phyloP scores from a whole-genome alignment of 306 rosid genomes.

The Fragaria ananassa region DNA sequence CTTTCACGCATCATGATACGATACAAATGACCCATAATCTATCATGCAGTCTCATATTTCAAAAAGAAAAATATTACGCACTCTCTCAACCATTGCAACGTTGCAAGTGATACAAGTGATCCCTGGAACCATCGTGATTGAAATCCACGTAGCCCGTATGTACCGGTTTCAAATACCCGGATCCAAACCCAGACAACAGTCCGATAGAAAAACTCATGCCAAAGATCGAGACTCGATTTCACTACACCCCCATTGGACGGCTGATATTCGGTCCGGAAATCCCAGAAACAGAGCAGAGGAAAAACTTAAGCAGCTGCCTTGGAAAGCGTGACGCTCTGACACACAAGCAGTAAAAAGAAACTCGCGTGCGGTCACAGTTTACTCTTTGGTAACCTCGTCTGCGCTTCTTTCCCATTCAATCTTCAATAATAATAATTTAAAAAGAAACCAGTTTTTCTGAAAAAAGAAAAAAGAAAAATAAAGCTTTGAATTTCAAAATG shows the following conservation, averaged over 20 bases:
- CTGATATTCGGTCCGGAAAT: constrained; percentile 17
- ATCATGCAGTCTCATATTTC: no score
- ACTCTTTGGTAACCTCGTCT: not conserved
- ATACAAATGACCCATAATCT: no score
- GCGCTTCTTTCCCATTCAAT: not conserved
- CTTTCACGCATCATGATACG: no score
- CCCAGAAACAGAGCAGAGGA: not conserved
- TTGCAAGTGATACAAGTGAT: no score
- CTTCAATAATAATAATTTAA: not conserved
- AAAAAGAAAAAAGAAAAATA: no score
- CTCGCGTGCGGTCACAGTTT: constrained; percentile 22
- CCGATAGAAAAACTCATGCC: no score
- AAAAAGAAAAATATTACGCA: no score
- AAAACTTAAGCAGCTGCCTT: not conserved
- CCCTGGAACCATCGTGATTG: no score
- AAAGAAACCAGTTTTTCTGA: not conserved
- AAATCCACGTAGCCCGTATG: no score
- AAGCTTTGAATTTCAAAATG: constrained; percentile 10
- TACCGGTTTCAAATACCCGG: not conserved
- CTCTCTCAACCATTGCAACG: no score
- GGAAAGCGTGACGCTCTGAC: constrained; percentile 28
- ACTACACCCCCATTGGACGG: constrained; percentile 7
- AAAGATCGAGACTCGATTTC: not conserved
- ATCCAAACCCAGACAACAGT: no score
- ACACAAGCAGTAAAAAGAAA: constrained; percentile 30